These are phyloP conservation scores for Pyrenochaeta sp. DNA, from an alignment of 2,329 filamentous ascomycete species.

Conservation along the genomic window DNA sequence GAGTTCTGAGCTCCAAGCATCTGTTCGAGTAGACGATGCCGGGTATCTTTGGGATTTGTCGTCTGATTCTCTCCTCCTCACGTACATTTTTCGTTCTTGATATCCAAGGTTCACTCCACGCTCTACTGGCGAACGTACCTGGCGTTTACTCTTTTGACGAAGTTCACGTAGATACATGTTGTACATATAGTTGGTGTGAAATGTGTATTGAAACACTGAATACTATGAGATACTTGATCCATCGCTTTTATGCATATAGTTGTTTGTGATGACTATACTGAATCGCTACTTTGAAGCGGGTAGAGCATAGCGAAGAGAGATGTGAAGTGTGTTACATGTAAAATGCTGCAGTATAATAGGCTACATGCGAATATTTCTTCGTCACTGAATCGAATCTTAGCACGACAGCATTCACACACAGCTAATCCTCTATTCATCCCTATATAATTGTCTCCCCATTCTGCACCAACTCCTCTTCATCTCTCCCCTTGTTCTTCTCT, in stretches of 20 bases:
- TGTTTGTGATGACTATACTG: too few species aligned
- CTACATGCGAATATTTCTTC: too few species aligned
- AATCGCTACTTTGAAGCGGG: too few species aligned
- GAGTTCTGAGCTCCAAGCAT: constrained; percentile 39
- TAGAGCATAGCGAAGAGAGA: too few species aligned
- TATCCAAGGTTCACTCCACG: background rate
- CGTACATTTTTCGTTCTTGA: background rate
- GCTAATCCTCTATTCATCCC: too few species aligned
- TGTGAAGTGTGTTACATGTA: too few species aligned
- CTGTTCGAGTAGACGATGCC: background rate
- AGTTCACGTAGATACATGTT: background rate
- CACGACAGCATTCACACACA: too few species aligned
- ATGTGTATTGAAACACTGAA: too few species aligned
- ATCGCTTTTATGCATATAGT: too few species aligned
- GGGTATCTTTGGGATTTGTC: background rate
- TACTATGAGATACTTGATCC: too few species aligned
- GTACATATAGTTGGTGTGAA: background rate
- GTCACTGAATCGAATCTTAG: too few species aligned
- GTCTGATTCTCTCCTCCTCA: background rate
- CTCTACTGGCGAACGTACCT: background rate
- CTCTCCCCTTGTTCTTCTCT: constrained; percentile 10
- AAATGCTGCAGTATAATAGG: too few species aligned
- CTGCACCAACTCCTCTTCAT: constrained; percentile 1
- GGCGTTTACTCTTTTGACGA: background rate
- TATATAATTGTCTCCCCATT: background rate